A percentile compares a stretch with the other conserved stretches of the same genome.
Conservation (phyloP, 257 asterid species). For the Euphrasia confusa region DNA sequence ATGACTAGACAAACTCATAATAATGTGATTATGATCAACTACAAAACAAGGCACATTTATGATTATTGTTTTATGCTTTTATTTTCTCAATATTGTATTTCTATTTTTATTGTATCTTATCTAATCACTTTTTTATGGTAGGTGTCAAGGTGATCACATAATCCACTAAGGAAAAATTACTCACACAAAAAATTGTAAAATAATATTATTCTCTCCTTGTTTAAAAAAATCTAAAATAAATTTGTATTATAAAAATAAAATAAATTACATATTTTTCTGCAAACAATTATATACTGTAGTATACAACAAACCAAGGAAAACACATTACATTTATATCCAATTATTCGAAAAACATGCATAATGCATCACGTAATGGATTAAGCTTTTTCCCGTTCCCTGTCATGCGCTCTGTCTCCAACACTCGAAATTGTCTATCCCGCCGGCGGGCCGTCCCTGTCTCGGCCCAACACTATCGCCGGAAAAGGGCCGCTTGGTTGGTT, state of each 20-base stretch:
- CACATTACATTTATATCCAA: background rate
- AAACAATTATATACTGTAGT: too few species aligned
- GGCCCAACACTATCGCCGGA: slow-evolving; percentile 69
- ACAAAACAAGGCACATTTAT: slow-evolving; percentile 10
- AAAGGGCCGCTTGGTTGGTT: slow-evolving; percentile 47
- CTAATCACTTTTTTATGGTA: background rate
- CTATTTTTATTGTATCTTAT: background rate
- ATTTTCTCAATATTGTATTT: background rate
- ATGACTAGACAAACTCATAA: slow-evolving; percentile 18
- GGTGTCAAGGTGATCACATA: background rate
- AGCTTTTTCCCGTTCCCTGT: slow-evolving; percentile 10
- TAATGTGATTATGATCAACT: slow-evolving; percentile 11
- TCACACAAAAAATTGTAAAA: too few species aligned
- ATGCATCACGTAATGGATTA: slow-evolving; percentile 16
- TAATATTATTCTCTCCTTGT: too few species aligned
- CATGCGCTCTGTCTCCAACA: slow-evolving; percentile 33
- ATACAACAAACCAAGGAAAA: background rate
- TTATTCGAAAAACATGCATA: slow-evolving; percentile 19
- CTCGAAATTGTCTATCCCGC: slow-evolving; percentile 44
- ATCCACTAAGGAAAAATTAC: background rate
- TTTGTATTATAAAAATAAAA: too few species aligned
- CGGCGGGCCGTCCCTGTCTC: slow-evolving; percentile 64
- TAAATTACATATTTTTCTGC: too few species aligned
- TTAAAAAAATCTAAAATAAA: too few species aligned
- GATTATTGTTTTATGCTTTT: too few species aligned